Conservation (phyloP, 441 rosid species). For the Populus tomentosa region DNA sequence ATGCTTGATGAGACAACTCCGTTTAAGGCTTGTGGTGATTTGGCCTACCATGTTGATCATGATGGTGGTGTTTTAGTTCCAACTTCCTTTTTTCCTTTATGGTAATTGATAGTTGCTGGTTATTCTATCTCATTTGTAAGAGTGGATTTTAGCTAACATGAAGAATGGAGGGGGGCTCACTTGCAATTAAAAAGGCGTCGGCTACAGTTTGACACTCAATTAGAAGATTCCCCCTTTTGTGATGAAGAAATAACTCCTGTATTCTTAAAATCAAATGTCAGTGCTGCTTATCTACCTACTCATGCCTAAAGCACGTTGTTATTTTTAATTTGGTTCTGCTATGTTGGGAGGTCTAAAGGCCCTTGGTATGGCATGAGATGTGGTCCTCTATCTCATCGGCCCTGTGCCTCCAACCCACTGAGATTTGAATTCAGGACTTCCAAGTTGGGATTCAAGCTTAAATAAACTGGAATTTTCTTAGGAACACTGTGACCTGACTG, state of each 20-base stretch:
- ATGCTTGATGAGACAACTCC: conserved; percentile 74
- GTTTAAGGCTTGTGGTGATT: conserved; percentile 69
- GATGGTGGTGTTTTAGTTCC: conserved; percentile 26
- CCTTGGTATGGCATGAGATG: background rate
- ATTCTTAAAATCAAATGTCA: conserved; percentile 63
- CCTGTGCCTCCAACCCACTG: background rate
- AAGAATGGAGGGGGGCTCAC: conserved; percentile 39
- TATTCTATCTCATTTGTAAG: conserved; percentile 10
- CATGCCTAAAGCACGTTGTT: background rate
- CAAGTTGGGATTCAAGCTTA: background rate
- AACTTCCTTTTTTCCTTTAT: background rate
- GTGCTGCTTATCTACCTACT: conserved; percentile 11
- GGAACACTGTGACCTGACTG: background rate
- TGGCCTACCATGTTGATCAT: conserved; percentile 44
- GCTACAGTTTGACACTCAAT: conserved; percentile 66
- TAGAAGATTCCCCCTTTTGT: conserved; percentile 43
- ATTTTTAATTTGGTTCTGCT: background rate
- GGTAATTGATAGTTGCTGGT: background rate
- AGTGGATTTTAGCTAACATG: conserved; percentile 39
- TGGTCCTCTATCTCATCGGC: background rate
- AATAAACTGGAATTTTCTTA: too few species aligned
- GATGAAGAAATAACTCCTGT: conserved; percentile 54
- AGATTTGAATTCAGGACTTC: background rate
- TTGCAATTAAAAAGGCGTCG: conserved; percentile 74
- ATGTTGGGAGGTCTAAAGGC: background rate